Base-by-base conservation (phyloP, 1,139 yeast species). In the Yamadazyma membranifaciens region DNA sequence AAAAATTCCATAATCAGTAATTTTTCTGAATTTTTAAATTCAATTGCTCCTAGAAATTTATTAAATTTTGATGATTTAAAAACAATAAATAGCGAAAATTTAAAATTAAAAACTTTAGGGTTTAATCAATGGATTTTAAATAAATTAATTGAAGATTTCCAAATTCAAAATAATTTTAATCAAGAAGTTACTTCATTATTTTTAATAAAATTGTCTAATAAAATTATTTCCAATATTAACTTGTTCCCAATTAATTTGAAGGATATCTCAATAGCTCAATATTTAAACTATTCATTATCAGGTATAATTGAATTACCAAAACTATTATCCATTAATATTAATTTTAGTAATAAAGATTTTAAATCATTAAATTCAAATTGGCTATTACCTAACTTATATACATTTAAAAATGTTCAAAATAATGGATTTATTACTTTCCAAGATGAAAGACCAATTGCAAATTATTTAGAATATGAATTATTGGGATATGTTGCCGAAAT, bases 401-500 rank as follows among this genome's bases (percentile, higher is more conserved):
- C 35, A 4, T 13, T 34, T 9, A 38, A 26, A 33, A 20, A 20
- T 9, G 14, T 26, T n/a, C 16, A 24, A 5, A 7, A 11, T 9
- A 37, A 34, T 14, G 38, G 37, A 3, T 3, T 26, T 6, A 46
- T 59, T 10, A 49, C 43, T 9, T 51, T 51, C 25, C 35, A 43
- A 4, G 33, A 40, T 14, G 28, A 33, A 9, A 22, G 17, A 6
- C 16, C 14, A 10, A 41, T 36, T 10, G 11, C 34, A 10, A 43
- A 42, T 27, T 77, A 78, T 15, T 52, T 44, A 13, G 66, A 70
- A 50, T 85, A 81, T 56, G 84, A 81, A 42, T 60, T 85, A 29
- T 65, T 75, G 39, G 92, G 92, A 0, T 82, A 74, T 52, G 86
- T 85, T 20, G 85, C 87, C 35, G 84, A 82, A 52, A 74, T 85